Evolutionary conservation across 2,329 filamentous ascomycete genomes (phyloP), one percentile per base, ranked within the genome.

Genomic region (Tolypocladium nubicola): DNA sequence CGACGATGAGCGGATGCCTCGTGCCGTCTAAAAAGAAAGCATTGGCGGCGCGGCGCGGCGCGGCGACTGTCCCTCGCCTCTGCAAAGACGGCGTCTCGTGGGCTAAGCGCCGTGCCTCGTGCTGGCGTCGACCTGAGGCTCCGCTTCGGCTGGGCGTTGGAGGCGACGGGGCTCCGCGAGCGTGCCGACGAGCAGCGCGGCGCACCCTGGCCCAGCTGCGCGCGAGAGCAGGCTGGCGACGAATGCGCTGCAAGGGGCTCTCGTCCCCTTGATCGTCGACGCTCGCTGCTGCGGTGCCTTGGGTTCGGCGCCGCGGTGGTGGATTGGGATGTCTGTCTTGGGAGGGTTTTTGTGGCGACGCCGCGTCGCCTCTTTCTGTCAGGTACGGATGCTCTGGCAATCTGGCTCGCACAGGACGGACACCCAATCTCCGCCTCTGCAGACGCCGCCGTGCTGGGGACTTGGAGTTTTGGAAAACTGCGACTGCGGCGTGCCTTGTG

Each of bases 1-100:
- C 52, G 60, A 52, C 47, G 55, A 52, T 56, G 60, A 56, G 57
- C 55, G 58, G 61, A 41, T 61, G 62, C 37, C 23, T 54, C 52
- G 35, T n/a, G 47, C 19, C 57, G 58, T 63, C 65, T 64, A 64
- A 59, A 60, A 64, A 63, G 56, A 59, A 66, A 60, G 60, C 65
- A 67, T 65, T 54, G 63, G 57, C 58, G 59, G 57, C 55, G 26
- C 26, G 26, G 57, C 55, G 26, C 26, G 26, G 26, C 26, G 26
- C 26, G 30, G 30, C 47, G 30, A 50, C 26, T 2, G 47, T 16
- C 30, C 7, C 30, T 35, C 30, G 14, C 47, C 6, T 35, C 8
- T 13, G 30, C 30, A 50, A 35, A n/a, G 9, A 16, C 47, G 3
- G 47, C 19, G 47, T 35, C 47, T 50, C 19, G 30, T 21, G 9